Base-by-base conservation (phyloP, 2,329 filamentous ascomycete genomes). In the Torrubiella hemipterigena region DNA sequence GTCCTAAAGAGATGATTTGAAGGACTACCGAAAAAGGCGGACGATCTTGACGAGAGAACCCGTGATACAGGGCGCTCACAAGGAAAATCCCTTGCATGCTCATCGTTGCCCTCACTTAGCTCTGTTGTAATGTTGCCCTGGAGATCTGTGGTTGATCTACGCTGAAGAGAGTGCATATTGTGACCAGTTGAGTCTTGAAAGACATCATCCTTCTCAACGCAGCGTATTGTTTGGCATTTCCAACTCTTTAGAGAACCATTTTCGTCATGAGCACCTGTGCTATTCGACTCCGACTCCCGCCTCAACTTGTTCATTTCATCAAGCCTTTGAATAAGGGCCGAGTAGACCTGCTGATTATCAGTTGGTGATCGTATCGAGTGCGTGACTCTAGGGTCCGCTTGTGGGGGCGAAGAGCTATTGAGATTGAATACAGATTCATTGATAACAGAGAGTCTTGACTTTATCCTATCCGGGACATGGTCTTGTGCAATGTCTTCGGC, bases 381-480 rank as follows among this genome's bases (percentile, higher is more conserved):
- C 13, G 7, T 24, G 22, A 6, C 12, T 11, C 10, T 24, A 14
- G 14, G 6, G 22, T n/a, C 22, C 10, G 11, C 5, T 11, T 5
- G 22, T 24, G 12, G 6, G 22, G 22, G 14, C n/a, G n/a, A n/a
- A n/a, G n/a, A n/a, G n/a, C n/a, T 12, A 24, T 24, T 24, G 22
- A 65, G 60, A 15, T 51, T 48, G 2, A 63, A n/a, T n/a, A n/a
- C 63, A 35, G 62, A 61, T 47, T 80, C 76, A 27, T 69, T 69
- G 45, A 81, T 80, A 16, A 76, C 63, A 3, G 74, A 77, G n/a
- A 81, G 54, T 2, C 72, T 65, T 43, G 78, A 67, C 13, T 58
- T 50, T 36, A 71, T 59, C 59, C 66, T 54, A 37, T 69, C 63
- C 2, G n/a, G n/a, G n/a, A n/a, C n/a, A n/a, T n/a, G n/a, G n/a